These are phyloP conservation scores for Corniculantispora saksenae DNA, from an alignment of 2,329 filamentous ascomycete genomes.

Conservation along the genomic window DNA sequence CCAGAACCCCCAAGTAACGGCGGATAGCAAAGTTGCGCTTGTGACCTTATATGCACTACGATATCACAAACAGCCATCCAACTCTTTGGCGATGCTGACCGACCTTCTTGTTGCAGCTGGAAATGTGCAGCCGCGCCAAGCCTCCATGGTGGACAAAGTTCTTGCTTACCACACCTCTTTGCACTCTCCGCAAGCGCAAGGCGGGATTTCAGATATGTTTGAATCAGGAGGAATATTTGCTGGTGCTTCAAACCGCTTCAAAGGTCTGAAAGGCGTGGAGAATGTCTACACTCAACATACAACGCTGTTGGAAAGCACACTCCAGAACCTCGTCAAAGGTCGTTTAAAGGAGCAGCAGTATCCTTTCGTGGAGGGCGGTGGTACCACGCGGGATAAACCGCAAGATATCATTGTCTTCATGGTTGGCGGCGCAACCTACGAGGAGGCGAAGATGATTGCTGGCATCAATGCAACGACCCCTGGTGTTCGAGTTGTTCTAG, in stretches of 20 bases:
- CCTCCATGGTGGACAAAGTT: slow-evolving; percentile 79
- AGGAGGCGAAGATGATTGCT: slow-evolving; percentile 96
- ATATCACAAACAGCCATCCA: slow-evolving; percentile 84
- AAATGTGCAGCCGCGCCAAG: slow-evolving; percentile 72
- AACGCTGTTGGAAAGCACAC: slow-evolving; percentile 78
- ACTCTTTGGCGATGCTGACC: slow-evolving; percentile 78
- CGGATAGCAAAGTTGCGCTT: slow-evolving; percentile 82
- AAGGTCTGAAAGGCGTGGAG: slow-evolving; percentile 94
- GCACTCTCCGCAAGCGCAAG: slow-evolving; percentile 72
- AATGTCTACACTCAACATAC: slow-evolving; percentile 99
- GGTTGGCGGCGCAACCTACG: slow-evolving; percentile 89
- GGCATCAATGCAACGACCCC: slow-evolving; percentile 89
- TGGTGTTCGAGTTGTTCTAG: slow-evolving; percentile 84
- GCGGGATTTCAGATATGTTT: slow-evolving; percentile 87
- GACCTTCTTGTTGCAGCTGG: slow-evolving; percentile 85
- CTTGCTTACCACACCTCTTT: slow-evolving; percentile 85
- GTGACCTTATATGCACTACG: slow-evolving; percentile 94
- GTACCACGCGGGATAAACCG: slow-evolving; percentile 87
- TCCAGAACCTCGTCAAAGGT: slow-evolving; percentile 93
- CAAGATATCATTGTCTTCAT: slow-evolving; percentile 97
- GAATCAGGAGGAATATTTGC: slow-evolving; percentile 90
- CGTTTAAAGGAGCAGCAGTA: slow-evolving; percentile 83
- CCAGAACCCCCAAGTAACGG: slow-evolving; percentile 72
- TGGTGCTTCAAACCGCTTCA: slow-evolving; percentile 82
- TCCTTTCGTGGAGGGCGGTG: slow-evolving; percentile 88